A percentile compares a stretch with the other conserved stretches of the same genome.
Conservation (phyloP, 495 filamentous ascomycete species). For the Aspergillus homomorphus region DNA sequence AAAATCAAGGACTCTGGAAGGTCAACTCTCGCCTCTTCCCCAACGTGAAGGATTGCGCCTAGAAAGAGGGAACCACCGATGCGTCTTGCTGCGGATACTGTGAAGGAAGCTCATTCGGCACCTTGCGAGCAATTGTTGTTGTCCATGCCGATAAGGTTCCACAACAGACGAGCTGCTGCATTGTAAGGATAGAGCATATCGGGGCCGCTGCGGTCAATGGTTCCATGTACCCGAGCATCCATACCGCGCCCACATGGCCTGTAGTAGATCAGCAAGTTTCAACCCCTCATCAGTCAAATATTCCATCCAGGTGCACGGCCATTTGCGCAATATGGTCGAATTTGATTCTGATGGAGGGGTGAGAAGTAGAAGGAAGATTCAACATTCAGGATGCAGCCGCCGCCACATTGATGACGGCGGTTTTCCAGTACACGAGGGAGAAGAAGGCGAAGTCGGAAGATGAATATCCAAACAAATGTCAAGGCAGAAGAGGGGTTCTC, state of each 20-base stretch:
- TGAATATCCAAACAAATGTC: background rate
- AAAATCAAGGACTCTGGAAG: background rate
- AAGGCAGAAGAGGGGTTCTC: background rate
- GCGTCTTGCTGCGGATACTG: background rate
- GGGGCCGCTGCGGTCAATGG: background rate
- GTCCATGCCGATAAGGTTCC: background rate
- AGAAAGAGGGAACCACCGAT: background rate
- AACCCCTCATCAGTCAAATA: background rate
- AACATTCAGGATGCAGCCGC: background rate
- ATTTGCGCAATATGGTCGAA: background rate
- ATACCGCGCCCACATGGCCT: background rate
- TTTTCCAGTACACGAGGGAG: background rate
- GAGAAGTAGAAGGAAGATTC: background rate
- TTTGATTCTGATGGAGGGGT: background rate
- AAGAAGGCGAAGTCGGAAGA: background rate
- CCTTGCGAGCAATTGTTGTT: background rate
- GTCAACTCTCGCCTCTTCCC: background rate
- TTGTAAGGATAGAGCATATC: background rate
- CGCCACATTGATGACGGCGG: no score
- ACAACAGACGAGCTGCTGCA: background rate
- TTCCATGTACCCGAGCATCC: slow-evolving; percentile 1
- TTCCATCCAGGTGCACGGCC: background rate
- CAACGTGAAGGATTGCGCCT: background rate
- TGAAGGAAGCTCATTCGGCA: background rate
- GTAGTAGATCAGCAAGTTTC: background rate